phyloP scores from a whole-genome alignment of 2,329 filamentous ascomycete species.

The Drechslerella dactyloides region DNA sequence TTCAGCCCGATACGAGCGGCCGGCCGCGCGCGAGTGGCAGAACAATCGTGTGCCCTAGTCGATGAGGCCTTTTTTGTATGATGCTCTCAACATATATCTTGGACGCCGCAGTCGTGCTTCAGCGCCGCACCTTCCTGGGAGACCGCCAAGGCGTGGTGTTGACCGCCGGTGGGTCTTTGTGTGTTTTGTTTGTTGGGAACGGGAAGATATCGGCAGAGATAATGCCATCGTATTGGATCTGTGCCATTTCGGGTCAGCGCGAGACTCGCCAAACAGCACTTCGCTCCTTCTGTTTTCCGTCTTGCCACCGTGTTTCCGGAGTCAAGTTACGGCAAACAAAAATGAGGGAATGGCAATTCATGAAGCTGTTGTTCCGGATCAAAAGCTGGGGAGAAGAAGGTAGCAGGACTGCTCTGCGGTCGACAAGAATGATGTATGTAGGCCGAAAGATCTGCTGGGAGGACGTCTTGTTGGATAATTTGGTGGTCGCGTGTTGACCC shows the following conservation, averaged over 20 bases:
- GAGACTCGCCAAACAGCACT: constrained; percentile 23
- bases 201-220: constrained; percentile 51
- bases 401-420: background rate
- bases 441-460: constrained; percentile 23
- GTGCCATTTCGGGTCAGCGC: constrained; percentile 33
- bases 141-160: constrained; percentile 23
- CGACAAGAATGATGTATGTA: background rate
- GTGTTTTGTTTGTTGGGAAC: constrained; percentile 44
- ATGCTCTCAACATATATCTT: background rate
- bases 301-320: constrained; percentile 42
- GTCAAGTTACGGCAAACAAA: constrained; percentile 19
- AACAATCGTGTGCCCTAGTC: background rate
- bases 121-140: constrained; percentile 15
- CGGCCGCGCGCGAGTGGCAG: background rate
- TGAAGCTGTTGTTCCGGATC: constrained; percentile 15
- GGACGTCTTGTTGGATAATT: constrained; percentile 41
- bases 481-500: constrained; percentile 36
- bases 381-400: constrained; percentile 3
- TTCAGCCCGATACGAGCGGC: background rate
- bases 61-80: background rate
- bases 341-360: constrained; percentile 14
- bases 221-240: constrained; percentile 35
- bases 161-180: constrained; percentile 33
- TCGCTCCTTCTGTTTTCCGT: constrained; percentile 40
- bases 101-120: background rate